Percentiles rank a stretch among this genome's conserved stretches.
Conservation (phyloP, 805 yeast genomes). For the Maudiozyma serrabonitensis region DNA sequence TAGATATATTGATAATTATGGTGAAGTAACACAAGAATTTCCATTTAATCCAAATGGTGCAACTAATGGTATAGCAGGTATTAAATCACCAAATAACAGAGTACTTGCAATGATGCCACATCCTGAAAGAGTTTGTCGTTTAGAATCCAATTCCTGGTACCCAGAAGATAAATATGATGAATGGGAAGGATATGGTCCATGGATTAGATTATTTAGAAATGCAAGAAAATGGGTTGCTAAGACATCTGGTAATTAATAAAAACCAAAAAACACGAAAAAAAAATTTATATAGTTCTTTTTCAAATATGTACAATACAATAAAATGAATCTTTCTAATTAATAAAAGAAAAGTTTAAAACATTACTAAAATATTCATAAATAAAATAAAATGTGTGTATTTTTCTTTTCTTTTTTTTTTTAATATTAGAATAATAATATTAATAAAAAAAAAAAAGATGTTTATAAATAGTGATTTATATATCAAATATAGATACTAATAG, state of each 20-base stretch:
- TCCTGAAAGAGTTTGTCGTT: slow-evolving; percentile 88
- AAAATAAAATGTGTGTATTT: too few species aligned
- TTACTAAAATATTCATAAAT: not conserved
- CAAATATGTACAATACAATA: not conserved
- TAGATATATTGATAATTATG: slow-evolving; percentile 86
- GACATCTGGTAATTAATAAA: not conserved
- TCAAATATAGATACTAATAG: not conserved
- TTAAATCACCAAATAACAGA: slow-evolving; percentile 82
- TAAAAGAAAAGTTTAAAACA: too few species aligned
- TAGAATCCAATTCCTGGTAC: slow-evolving; percentile 86
- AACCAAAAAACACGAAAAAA: not conserved
- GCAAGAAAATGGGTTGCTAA: slow-evolving; percentile 87
- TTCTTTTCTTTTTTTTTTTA: not conserved
- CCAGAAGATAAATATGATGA: slow-evolving; percentile 49
- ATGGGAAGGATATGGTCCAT: slow-evolving; percentile 87
- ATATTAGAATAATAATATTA: not conserved
- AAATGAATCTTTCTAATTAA: too few species aligned
- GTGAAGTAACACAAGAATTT: slow-evolving; percentile 67
- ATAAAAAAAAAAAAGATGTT: not conserved
- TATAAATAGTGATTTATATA: not conserved
- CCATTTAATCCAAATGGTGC: slow-evolving; percentile 98
- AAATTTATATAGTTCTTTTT: too few species aligned
- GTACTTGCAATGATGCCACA: slow-evolving; percentile 99
- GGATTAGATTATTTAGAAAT: slow-evolving; percentile 86
- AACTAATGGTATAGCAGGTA: slow-evolving; percentile 86